These are phyloP conservation scores for Solanum hybrid DNA, from an alignment of 305 asterid genomes.

Conservation along the genomic window DNA sequence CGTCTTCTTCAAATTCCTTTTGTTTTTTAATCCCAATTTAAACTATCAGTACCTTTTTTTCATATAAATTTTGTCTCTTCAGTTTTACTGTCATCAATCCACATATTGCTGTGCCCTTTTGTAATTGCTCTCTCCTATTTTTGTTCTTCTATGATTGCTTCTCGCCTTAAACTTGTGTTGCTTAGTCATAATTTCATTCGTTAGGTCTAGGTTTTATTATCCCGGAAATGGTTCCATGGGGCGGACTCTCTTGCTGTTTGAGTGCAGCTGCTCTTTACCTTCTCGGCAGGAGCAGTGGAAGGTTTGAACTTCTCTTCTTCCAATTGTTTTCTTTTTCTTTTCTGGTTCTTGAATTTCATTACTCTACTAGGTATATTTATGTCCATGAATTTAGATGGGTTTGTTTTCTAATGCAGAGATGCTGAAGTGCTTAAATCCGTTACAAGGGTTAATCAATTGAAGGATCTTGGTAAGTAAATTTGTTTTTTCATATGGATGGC, in stretches of 20 bases:
- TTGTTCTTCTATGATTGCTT: background rate
- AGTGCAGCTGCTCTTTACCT: slow-evolving; percentile 95
- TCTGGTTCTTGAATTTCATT: background rate
- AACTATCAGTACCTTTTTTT: background rate
- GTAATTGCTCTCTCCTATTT: background rate
- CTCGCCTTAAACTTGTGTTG: background rate
- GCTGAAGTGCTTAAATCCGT: slow-evolving; percentile 79
- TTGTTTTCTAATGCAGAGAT: slow-evolving; percentile 40
- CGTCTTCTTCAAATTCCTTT: background rate
- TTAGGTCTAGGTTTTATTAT: background rate
- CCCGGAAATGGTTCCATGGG: slow-evolving; percentile 66
- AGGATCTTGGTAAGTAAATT: slow-evolving; percentile 66
- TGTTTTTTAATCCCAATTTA: background rate
- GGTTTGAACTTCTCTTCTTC: slow-evolving; percentile 28
- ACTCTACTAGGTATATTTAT: background rate
- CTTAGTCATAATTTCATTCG: background rate
- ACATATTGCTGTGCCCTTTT: background rate
- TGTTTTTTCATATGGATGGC: background rate
- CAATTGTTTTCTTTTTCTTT: background rate
- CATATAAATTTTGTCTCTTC: background rate
- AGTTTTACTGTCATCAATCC: background rate
- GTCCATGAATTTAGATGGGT: background rate
- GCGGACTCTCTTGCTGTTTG: slow-evolving; percentile 83
- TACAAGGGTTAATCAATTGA: slow-evolving; percentile 80
- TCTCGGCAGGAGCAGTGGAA: slow-evolving; percentile 94